Evolutionary conservation across 305 asterid genomes (phyloP).

Genomic region (Solanum hybrid): DNA sequence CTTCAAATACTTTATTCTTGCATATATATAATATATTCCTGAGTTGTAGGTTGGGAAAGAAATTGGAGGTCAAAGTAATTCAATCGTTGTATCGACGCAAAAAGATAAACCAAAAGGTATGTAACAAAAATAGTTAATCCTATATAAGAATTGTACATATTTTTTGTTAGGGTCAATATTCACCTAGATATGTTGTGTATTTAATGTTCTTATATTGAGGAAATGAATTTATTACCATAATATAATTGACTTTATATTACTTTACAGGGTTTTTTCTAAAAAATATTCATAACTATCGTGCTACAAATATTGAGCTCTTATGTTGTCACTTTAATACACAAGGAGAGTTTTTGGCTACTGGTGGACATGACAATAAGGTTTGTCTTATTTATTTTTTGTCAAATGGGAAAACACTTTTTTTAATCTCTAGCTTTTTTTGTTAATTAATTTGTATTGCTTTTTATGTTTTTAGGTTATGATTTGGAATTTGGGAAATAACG

Average conservation of each 20-base stretch:
- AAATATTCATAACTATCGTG: not conserved
- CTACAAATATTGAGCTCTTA: not conserved
- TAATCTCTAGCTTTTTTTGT: not conserved
- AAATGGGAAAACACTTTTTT: not conserved
- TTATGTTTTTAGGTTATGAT: conserved; percentile 20
- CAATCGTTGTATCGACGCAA: not conserved
- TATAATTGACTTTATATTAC: not conserved
- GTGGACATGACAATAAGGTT: not conserved
- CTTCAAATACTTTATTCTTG: not conserved
- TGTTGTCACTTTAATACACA: not conserved
- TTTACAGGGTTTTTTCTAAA: conserved; percentile 4
- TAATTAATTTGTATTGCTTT: not conserved
- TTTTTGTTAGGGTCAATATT: not conserved
- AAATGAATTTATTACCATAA: not conserved
- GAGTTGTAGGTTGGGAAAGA: not conserved
- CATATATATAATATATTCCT: not conserved
- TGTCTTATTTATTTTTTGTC: not conserved
- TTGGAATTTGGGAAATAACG: conserved; percentile 15
- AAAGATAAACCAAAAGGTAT: not conserved
- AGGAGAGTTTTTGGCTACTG: not conserved
- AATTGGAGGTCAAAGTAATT: not conserved
- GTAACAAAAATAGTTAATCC: not conserved
- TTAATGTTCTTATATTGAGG: not conserved
- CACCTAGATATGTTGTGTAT: not conserved
- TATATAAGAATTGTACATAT: too few relatives aligned